phyloP scores from a whole-genome alignment of 805 yeast genomes.

The Teunomyces aglyptinius region DNA sequence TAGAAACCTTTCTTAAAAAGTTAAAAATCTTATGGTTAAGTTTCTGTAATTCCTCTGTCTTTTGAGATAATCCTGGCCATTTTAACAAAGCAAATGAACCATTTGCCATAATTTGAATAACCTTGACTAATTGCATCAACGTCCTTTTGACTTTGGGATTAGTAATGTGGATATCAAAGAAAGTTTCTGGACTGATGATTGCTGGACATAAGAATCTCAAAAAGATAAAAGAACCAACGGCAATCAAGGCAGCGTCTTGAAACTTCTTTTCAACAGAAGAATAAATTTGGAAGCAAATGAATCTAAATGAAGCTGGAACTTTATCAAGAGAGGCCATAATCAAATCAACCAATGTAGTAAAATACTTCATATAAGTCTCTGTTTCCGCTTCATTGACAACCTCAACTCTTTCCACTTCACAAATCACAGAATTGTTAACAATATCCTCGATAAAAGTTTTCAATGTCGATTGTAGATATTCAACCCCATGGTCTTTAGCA shows the following conservation, averaged over 20 bases:
- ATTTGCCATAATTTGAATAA: slow-evolving; percentile 83
- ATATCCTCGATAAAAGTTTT: slow-evolving; percentile 58
- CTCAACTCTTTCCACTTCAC: slow-evolving; percentile 61
- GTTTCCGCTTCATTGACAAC: slow-evolving; percentile 34
- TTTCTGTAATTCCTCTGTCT: slow-evolving; percentile 36
- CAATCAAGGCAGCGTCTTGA: slow-evolving; percentile 57
- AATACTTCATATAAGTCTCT: slow-evolving; percentile 52
- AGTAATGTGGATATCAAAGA: slow-evolving; percentile 28
- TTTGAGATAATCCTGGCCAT: slow-evolving; percentile 53
- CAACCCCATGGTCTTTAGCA: slow-evolving; percentile 64
- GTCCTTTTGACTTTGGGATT: slow-evolving; percentile 54
- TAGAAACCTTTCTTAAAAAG: slow-evolving; percentile 28
- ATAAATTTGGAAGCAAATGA: slow-evolving; percentile 67
- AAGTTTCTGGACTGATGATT: slow-evolving; percentile 79
- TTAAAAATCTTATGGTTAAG: slow-evolving; percentile 27
- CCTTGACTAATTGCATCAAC: slow-evolving; percentile 75
- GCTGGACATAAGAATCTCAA: slow-evolving; percentile 84
- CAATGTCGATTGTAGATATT: slow-evolving; percentile 53
- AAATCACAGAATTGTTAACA: slow-evolving; percentile 44
- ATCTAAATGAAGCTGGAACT: slow-evolving; percentile 71
- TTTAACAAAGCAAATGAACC: slow-evolving; percentile 66
- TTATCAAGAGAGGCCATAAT: slow-evolving; percentile 52
- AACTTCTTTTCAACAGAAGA: slow-evolving; percentile 57
- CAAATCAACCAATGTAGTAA: slow-evolving; percentile 55
- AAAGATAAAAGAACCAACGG: slow-evolving; percentile 85